Evolutionary conservation across 2,329 filamentous ascomycete species (phyloP), one percentile per base, ranked within the genome.

Genomic region (Colletotrichum simmondsii): DNA sequence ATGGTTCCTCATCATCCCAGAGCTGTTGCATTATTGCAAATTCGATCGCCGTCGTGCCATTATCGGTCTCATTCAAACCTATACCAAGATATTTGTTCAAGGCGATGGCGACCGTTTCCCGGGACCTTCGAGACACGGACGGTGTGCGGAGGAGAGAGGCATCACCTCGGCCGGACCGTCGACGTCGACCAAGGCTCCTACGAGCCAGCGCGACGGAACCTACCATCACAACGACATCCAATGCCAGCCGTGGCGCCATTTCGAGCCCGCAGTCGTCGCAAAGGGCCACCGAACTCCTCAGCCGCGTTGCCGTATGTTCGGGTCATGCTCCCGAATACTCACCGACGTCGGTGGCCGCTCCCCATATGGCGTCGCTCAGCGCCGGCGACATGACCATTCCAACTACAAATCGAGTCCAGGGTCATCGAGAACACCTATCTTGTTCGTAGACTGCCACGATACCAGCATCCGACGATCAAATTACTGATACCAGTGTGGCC

Each of bases 201-300:
- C 84, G 89, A 71, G 87, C 89, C 32, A 85, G 84, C 66, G 87
- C 86, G 37, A 91, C 89, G 12, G 89, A 89, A 73, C 89, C 89
- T 4, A 89, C 88, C 32, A 86, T 91, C 75, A 90, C 88, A 14
- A 72, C 71, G 24, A 85, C 87, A 5, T 88, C 88, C 37, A 89
- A 87, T 75, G 86, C 86, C 42, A 88, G 86, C 73, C 83, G 86
- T 65, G 86, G 87, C 68, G 84, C 89, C 52, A 80, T 90, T 57
- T 85, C 86, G 16, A 86, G 81, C 64, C 83, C 87, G 2, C 85
- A 86, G 73, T 84, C 85, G 12, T 84, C 83, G 32, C 86, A 87
- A 28, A 83, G 86, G 73, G 89, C 89, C 22, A 85, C 89, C 4
- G 88, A 90, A 63, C 79, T 91, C 26, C 83, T 91, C 65, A 89